Evolutionary conservation across 2,329 filamentous ascomycete genomes (phyloP).

Genomic region (Aspergillus ustus): DNA sequence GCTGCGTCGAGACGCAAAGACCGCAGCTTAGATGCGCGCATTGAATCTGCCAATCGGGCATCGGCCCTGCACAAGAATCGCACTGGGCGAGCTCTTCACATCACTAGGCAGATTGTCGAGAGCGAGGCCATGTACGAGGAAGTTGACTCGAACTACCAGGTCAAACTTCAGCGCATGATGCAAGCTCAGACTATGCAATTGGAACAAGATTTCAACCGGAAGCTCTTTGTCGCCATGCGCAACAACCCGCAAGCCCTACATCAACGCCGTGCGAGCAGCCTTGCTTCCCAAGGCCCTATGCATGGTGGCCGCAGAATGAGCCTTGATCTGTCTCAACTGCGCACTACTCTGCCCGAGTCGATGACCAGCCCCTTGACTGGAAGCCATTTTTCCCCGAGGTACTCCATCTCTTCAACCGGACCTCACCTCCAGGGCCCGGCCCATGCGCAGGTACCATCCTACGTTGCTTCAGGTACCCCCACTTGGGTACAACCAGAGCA

Average conservation of each 20-base stretch:
- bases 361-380: slow-evolving; percentile 35
- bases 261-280: slow-evolving; percentile 34
- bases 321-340: slow-evolving; percentile 38
- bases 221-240: slow-evolving; percentile 42
- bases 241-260: slow-evolving; percentile 28
- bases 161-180: slow-evolving; percentile 45
- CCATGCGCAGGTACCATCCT: slow-evolving; percentile 33
- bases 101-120: slow-evolving; percentile 83
- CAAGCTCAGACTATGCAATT: slow-evolving; percentile 44
- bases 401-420: slow-evolving; percentile 26
- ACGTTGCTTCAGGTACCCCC: slow-evolving; percentile 28
- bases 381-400: slow-evolving; percentile 29
- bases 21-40: slow-evolving; percentile 81
- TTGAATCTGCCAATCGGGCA: slow-evolving; percentile 84
- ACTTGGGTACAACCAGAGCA: slow-evolving; percentile 16
- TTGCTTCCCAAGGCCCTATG: slow-evolving; percentile 33
- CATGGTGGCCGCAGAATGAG: slow-evolving; percentile 42
- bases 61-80: slow-evolving; percentile 90
- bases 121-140: slow-evolving; percentile 98
- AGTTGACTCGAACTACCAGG: slow-evolving; percentile 74
- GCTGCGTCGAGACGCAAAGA: slow-evolving; percentile 87
- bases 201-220: slow-evolving; percentile 42
- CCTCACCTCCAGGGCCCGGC: slow-evolving; percentile 21
- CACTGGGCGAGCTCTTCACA: slow-evolving; percentile 79
- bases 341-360: slow-evolving; percentile 33